Percentiles rank a stretch among this genome's conserved stretches.
Evolutionary conservation across 306 rosid species (phyloP).

Genomic region (Casuarina equisetifolia): DNA sequence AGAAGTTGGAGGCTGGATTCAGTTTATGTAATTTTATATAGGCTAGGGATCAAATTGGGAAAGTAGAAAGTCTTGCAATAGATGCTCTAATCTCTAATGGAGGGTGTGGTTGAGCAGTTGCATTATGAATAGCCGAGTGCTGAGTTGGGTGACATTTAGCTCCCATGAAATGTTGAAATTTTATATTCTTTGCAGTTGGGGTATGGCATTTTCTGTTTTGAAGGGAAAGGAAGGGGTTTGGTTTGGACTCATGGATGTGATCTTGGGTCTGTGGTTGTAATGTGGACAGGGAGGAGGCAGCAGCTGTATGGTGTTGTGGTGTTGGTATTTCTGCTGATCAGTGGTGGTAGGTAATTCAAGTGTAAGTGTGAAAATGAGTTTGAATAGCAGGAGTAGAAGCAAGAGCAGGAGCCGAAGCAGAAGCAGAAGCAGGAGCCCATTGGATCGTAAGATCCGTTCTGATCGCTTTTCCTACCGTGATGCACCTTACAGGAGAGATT

Average conservation of each 20-base stretch:
- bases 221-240: slow-evolving; percentile 77
- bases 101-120: slow-evolving; percentile 49
- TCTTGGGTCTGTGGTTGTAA: slow-evolving; percentile 87
- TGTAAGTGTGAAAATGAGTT: slow-evolving; percentile 70
- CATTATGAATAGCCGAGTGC: slow-evolving; percentile 45
- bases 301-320: slow-evolving; percentile 66
- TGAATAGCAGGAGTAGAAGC: slow-evolving; percentile 93
- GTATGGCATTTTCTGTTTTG: slow-evolving; percentile 64
- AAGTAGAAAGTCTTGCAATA: slow-evolving; percentile 31
- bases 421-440: slow-evolving; percentile 94
- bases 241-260: slow-evolving; percentile 73
- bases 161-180: slow-evolving; percentile 64
- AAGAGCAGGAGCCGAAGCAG: slow-evolving; percentile 92
- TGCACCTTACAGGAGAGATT: slow-evolving; percentile 96
- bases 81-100: slow-evolving; percentile 37
- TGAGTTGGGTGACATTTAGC: slow-evolving; percentile 46
- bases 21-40: slow-evolving; percentile 15
- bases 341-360: slow-evolving; percentile 63
- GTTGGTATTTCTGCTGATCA: slow-evolving; percentile 61
- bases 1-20: slow-evolving; percentile 28
- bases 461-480: slow-evolving; percentile 93
- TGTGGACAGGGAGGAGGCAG: slow-evolving; percentile 98
- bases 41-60: slow-evolving; percentile 34
- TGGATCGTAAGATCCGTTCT: slow-evolving; percentile 90
- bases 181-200: slow-evolving; percentile 57